These are phyloP conservation scores for Diddensiella transvaalensis DNA, from an alignment of 805 yeast genomes.

Conservation along the genomic window DNA sequence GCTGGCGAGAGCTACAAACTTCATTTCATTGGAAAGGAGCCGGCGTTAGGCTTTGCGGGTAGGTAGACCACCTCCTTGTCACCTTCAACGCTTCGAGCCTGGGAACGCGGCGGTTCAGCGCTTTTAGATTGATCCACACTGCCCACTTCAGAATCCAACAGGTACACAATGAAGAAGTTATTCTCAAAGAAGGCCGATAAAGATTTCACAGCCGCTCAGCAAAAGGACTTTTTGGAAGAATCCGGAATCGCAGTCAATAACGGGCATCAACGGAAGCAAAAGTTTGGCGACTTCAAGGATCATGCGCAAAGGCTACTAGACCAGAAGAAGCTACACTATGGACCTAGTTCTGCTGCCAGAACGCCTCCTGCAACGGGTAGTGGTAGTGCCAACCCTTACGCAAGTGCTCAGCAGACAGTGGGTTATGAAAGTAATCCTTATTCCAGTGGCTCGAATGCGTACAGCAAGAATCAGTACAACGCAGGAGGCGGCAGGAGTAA, in stretches of 20 bases:
- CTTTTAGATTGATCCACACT: too few relatives aligned
- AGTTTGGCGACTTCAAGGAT: conserved; percentile 48
- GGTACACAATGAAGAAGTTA: conserved; percentile 43
- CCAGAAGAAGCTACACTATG: conserved; percentile 29
- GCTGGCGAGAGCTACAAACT: conserved; percentile 84
- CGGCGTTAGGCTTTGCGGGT: neutral
- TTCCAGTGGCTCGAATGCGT: neutral
- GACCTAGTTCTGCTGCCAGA: conserved; percentile 4
- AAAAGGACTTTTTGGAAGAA: conserved; percentile 39
- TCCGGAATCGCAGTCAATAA: conserved; percentile 43
- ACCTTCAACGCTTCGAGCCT: too few relatives aligned
- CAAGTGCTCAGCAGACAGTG: conserved; percentile 3
- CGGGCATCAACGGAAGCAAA: conserved; percentile 39
- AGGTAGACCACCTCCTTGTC: too few relatives aligned
- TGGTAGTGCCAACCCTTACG: conserved; percentile 13
- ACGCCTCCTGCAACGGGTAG: neutral
- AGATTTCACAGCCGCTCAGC: conserved; percentile 49
- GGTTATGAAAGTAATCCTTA: conserved; percentile 5
- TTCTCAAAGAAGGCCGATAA: conserved; percentile 49
- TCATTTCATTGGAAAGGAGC: too few relatives aligned
- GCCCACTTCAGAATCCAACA: too few relatives aligned
- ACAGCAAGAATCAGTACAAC: conserved; percentile 1
- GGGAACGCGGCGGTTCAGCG: too few relatives aligned
- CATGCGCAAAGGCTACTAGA: conserved; percentile 45
- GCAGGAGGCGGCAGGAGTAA: neutral